Evolutionary conservation across 176 grass and related monocot species (phyloP).

Genomic region (Carex kokanica): DNA sequence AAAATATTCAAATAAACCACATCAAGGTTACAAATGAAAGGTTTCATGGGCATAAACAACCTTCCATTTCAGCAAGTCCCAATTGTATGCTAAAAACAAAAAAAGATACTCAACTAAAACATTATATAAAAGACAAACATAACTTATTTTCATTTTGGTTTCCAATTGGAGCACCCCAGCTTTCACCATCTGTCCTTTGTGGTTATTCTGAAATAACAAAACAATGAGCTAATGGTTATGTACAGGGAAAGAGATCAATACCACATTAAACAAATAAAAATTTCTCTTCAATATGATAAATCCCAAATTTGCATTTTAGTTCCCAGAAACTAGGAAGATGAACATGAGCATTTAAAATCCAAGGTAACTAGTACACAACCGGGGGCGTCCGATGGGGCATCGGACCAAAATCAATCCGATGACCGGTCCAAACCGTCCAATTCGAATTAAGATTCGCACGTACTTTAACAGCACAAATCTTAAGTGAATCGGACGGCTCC

Average conservation of each 20-base stretch:
- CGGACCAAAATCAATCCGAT: too few relatives aligned
- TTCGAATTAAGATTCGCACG: too few relatives aligned
- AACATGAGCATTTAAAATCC: background rate
- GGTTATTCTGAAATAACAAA: conserved; percentile 40
- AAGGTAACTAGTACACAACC: background rate
- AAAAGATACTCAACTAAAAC: conserved; percentile 24
- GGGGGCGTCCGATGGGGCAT: too few relatives aligned
- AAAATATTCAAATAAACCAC: conserved; percentile 42
- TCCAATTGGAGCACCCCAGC: conserved; percentile 14
- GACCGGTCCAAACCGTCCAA: too few relatives aligned
- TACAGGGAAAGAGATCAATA: background rate
- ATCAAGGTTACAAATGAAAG: conserved; percentile 45
- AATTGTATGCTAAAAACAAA: conserved; percentile 50
- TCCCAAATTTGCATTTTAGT: background rate
- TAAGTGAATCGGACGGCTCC: too few relatives aligned
- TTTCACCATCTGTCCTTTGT: conserved; percentile 63
- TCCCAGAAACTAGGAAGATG: background rate
- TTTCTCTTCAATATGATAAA: background rate
- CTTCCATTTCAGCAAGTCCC: conserved; percentile 27
- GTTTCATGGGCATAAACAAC: conserved; percentile 32
- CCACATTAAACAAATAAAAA: conserved; percentile 4
- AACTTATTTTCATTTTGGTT: conserved; percentile 51
- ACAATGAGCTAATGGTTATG: background rate
- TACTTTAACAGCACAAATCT: too few relatives aligned
- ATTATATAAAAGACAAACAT: conserved; percentile 38